Percentiles rank a stretch among this genome's conserved stretches.
Conservation (phyloP, 352 stramenopile species). For the Globisporangium recalcitrans region DNA sequence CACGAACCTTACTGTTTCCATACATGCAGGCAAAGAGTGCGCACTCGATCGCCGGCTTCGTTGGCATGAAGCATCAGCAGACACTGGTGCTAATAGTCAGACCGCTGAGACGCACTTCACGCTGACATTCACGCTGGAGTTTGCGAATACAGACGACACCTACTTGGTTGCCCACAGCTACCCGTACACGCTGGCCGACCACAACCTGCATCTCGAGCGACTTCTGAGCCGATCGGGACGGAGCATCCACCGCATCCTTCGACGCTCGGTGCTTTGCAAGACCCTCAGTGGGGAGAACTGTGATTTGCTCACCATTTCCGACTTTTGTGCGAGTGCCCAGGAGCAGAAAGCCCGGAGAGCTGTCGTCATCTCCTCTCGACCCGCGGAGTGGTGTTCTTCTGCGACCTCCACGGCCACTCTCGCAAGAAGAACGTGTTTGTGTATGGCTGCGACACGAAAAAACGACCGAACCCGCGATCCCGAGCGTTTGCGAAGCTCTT, state of each 20-base stretch:
- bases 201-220: constrained; percentile 51
- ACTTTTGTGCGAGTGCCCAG: constrained; percentile 30
- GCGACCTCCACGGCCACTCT: constrained; percentile 90
- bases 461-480: constrained; percentile 64
- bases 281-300: constrained; percentile 55
- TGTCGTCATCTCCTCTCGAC: constrained; percentile 74
- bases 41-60: constrained; percentile 47
- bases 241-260: constrained; percentile 26
- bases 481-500: constrained; percentile 72
- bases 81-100: not conserved
- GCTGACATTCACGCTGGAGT: constrained; percentile 84
- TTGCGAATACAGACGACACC: constrained; percentile 74
- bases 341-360: constrained; percentile 34
- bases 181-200: constrained; percentile 88
- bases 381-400: constrained; percentile 77
- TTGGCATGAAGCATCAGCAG: constrained; percentile 29
- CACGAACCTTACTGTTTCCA: not conserved
- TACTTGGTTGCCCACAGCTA: constrained; percentile 90
- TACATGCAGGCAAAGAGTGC: constrained; percentile 23
- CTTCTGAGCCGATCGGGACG: constrained; percentile 20
- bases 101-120: constrained; percentile 67
- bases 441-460: constrained; percentile 92
- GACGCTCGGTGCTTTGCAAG: constrained; percentile 44
- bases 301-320: constrained; percentile 73
- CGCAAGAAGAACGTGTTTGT: constrained; percentile 94